These are phyloP conservation scores for Microcyclospora pomicola DNA, from an alignment of 2,329 filamentous ascomycete genomes.

Conservation along the genomic window DNA sequence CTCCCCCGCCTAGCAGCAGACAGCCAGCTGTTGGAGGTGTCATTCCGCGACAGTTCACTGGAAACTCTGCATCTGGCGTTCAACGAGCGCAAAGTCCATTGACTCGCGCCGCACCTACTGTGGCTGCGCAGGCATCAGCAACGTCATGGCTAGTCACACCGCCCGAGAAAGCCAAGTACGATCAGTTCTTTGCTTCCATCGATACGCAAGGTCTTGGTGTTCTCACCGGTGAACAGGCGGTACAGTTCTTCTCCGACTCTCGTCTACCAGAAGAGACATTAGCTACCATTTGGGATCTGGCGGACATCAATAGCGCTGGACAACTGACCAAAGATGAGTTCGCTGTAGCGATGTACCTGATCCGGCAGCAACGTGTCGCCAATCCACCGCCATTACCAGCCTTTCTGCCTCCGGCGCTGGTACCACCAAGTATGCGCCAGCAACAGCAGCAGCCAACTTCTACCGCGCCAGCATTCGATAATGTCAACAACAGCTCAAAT, in stretches of 20 bases:
- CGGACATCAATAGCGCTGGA: conserved; percentile 84
- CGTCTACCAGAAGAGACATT: conserved; percentile 76
- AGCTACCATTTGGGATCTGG: conserved; percentile 92
- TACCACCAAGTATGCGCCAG: conserved; percentile 73
- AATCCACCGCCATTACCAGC: conserved; percentile 56
- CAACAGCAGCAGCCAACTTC: conserved; percentile 39
- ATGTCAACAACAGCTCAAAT: conserved; percentile 29
- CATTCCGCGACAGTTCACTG: conserved; percentile 74
- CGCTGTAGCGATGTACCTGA: conserved; percentile 93
- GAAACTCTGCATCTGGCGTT: conserved; percentile 31
- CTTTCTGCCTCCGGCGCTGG: conserved; percentile 62
- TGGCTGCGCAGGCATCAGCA: conserved; percentile 41
- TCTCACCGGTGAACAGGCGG: conserved; percentile 88
- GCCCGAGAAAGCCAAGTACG: conserved; percentile 75
- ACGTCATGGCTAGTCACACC: conserved; percentile 72
- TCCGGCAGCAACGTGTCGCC: conserved; percentile 72
- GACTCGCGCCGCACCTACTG: conserved; percentile 34
- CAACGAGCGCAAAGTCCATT: conserved; percentile 49
- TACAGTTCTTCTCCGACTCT: conserved; percentile 86
- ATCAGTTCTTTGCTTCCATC: conserved; percentile 69
- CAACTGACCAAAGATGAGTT: conserved; percentile 81
- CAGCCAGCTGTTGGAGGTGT: conserved; percentile 28
- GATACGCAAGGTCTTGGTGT: conserved; percentile 69
- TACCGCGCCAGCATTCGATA: conserved; percentile 40
- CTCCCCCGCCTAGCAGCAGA: conserved; percentile 31